Evolutionary conservation across 2,329 filamentous ascomycete species (phyloP), one percentile per base, ranked within the genome.

Genomic region (Triangularia verruculosa): DNA sequence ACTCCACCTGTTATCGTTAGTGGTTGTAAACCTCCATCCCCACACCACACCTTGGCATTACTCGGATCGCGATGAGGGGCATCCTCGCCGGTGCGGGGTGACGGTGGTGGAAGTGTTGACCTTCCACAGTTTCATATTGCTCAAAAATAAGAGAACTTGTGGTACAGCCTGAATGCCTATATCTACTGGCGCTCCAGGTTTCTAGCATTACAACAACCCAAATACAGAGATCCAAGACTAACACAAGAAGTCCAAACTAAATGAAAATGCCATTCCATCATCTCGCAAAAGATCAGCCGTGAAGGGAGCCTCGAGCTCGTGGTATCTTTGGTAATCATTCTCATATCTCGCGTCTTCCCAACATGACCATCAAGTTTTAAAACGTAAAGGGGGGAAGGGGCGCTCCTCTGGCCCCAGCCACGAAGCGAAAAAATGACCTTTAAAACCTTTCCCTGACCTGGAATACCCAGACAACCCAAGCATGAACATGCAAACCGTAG

Each of bases 251-350:
- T 20, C 20, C 9, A 17, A 28, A 12, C 12, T 15, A 54, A 54
- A 15, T 25, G 12, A 54, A 54, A 54, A 28, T 54, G 15, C 52
- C 52, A 25, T 54, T 15, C 25, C 25, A 25, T 25, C 52, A 25
- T 54, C 11, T 54, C n/a, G 22, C 25, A 25, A 54, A 25, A 54
- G 22, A 54, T 54, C 52, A 15, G n/a, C 52, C 51, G n/a, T 30
- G 13, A 22, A 39, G 20, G 34, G 32, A 58, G 32, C 56, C 22
- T 58, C 32, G 22, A 58, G 56, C 32, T 58, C 22, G 56, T 58
- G 56, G 56, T 58, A 58, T 58, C 56, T 57, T 57, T 25, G 20
- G n/a, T 39, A 43, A 15, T 39, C 30, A 58, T 58, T n/a, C 32
- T 25, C 20, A 22, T 43, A 34, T 58, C 32, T 58, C 30, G 12